phyloP scores from a whole-genome alignment of 495 filamentous ascomycete genomes.

The Neurospora sp. region DNA sequence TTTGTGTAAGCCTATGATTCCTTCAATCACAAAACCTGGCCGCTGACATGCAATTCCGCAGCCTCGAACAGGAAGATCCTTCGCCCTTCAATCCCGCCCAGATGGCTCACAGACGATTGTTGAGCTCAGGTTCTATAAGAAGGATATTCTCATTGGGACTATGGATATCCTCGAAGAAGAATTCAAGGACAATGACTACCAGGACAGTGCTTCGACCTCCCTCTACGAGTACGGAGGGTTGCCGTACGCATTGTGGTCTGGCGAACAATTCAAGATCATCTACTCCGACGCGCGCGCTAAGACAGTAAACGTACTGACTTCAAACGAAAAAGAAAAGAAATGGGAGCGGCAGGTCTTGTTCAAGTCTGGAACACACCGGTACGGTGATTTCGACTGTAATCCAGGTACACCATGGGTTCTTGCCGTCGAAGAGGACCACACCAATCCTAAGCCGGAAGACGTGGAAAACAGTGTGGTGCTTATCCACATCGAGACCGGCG shows the following conservation, averaged over 20 bases:
- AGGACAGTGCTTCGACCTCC: slow-evolving; percentile 21
- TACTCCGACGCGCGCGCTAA: slow-evolving; percentile 30
- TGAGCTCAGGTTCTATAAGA: slow-evolving; percentile 8
- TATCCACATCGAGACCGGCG: slow-evolving; percentile 21
- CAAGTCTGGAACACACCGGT: slow-evolving; percentile 22
- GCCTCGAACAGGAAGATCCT: slow-evolving; percentile 23
- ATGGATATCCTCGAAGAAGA: slow-evolving; percentile 23
- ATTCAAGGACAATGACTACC: too few relatives aligned
- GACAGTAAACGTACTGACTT: slow-evolving; percentile 27
- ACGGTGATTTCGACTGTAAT: slow-evolving; percentile 31
- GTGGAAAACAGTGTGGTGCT: slow-evolving; percentile 27
- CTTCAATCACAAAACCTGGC: neutral
- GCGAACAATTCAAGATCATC: slow-evolving; percentile 23
- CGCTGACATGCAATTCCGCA: slow-evolving; percentile 1
- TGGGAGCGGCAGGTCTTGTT: slow-evolving; percentile 13
- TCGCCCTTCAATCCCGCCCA: slow-evolving; percentile 26
- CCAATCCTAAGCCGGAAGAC: slow-evolving; percentile 6
- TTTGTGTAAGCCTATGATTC: slow-evolving; percentile 11
- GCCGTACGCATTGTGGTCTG: slow-evolving; percentile 20
- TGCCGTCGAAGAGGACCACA: slow-evolving; percentile 38
- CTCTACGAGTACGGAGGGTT: slow-evolving; percentile 40
- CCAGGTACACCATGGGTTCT: slow-evolving; percentile 27
- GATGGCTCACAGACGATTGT: slow-evolving; percentile 24
- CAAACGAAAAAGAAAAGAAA: slow-evolving; percentile 3
- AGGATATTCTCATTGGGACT: too few relatives aligned